Percentiles rank a stretch among this genome's conserved stretches.
Evolutionary conservation across 352 stramenopile species (phyloP).

Genomic region (Globisporangium echinulatum): DNA sequence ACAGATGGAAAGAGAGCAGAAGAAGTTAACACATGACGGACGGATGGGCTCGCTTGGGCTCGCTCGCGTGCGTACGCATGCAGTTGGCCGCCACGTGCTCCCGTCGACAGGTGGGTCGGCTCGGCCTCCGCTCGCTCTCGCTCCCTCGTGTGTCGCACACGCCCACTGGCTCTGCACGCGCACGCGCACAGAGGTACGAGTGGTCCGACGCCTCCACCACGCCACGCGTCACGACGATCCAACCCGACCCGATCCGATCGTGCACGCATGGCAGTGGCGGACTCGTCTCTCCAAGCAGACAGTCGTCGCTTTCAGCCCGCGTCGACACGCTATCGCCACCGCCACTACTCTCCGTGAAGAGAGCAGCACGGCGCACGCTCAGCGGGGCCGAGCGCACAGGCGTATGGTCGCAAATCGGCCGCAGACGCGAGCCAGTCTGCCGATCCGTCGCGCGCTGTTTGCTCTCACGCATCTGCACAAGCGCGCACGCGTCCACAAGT

Average conservation of each 20-base stretch:
- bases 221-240: too few species aligned
- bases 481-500: not conserved
- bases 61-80: conserved; percentile 13
- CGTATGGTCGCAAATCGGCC: too few species aligned
- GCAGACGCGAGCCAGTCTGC: too few species aligned
- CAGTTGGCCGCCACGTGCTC: conserved; percentile 6
- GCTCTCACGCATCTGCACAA: not conserved
- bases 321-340: not conserved
- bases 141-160: conserved; percentile 1
- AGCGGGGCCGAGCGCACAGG: too few species aligned
- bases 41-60: conserved; percentile 10
- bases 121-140: conserved; percentile 9
- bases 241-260: not conserved
- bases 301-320: too few species aligned
- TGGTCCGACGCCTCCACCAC: not conserved
- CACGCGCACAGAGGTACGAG: too few species aligned
- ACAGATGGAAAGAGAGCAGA: conserved; percentile 62
- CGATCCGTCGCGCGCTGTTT: too few species aligned
- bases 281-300: not conserved
- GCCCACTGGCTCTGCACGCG: not conserved
- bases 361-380: not conserved
- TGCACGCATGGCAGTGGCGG: not conserved
- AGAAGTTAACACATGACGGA: conserved; percentile 66
- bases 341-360: not conserved
- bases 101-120: not conserved